Evolutionary conservation across 202 grass and related monocot genomes (phyloP), one percentile per base, ranked within the genome.

Genomic region (Zizania palustris): DNA sequence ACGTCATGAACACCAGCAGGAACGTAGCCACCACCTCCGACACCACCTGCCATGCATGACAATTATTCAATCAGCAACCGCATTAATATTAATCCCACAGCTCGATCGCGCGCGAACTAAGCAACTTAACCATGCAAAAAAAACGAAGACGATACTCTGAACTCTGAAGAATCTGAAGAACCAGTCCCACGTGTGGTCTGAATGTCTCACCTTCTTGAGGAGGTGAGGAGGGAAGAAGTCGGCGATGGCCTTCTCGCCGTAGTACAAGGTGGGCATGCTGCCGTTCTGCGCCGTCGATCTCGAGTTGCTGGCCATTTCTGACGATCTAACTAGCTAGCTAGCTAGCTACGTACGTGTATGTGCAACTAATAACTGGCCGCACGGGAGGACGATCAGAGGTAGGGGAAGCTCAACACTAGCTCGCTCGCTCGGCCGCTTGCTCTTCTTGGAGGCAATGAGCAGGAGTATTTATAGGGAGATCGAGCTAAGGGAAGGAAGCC

Each of bases 1-100:
- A 88, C 8, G 96, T 98, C 74, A 95, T 79, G 57, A 98, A 98
- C 70, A 98, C 96, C 60, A 96, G 80, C 81, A 99, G 16, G 73
- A 99, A 99, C 14, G 96, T 99, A 1, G 87, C 6, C 35, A 99
- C 89, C 44, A 82, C 80, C 87, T 99, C 96, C 22, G 96, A 85
- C 36, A 95, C 86, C 12, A 99, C 90, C 96, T 98, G 72, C 34
- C 44, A 72, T 55, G 51, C 44, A 72, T 55, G 51, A n/a, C 51
- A 5, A 28, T 28, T 28, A 55, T 55, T 20, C 51, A 55, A 4
- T 4, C 5, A 14, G n/a, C n/a, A 71, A 18, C 16, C 19, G 12
- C 56, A 72, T 75, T 55, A 80, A 37, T 12, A n/a, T n/a, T n/a
- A n/a, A n/a, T n/a, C n/a, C n/a, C 39, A 53, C 18, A 21, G 20